phyloP scores from a whole-genome alignment of 352 stramenopile genomes.

The Phytophthora palmivora region DNA sequence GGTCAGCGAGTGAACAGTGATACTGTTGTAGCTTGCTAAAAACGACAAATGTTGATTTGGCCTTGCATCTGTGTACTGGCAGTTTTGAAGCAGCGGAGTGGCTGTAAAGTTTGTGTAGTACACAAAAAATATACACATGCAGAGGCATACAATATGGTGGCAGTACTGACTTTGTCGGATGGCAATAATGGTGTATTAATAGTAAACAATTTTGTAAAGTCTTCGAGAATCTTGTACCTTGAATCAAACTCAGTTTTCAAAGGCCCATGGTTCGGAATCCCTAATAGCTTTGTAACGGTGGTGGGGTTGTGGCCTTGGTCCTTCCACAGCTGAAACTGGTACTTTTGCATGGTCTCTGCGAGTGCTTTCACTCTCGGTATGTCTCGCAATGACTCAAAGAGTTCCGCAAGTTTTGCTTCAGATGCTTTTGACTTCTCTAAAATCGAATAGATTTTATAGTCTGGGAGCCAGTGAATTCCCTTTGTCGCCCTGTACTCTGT shows the following conservation, averaged over 20 bases:
- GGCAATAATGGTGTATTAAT: no score
- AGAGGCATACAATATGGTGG: no score
- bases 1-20: no score
- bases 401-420: not conserved
- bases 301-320: not conserved
- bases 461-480: not conserved
- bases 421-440: not conserved
- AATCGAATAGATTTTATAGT: not conserved
- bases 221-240: not conserved
- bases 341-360: not conserved
- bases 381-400: not conserved
- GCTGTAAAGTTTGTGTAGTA: no score
- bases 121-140: no score
- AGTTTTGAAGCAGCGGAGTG: no score
- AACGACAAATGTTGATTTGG: no score
- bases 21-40: no score
- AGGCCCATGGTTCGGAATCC: not conserved
- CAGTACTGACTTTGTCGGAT: no score
- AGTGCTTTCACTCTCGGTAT: not conserved
- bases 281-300: not conserved
- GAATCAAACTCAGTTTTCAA: not conserved
- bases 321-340: slow-evolving; percentile 1
- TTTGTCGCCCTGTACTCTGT: not conserved
- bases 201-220: not conserved
- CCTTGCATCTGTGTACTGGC: no score